Evolutionary conservation across 2,329 filamentous ascomycete genomes (phyloP), one percentile per base, ranked within the genome.

Genomic region (Orbilia blumenaviensis): DNA sequence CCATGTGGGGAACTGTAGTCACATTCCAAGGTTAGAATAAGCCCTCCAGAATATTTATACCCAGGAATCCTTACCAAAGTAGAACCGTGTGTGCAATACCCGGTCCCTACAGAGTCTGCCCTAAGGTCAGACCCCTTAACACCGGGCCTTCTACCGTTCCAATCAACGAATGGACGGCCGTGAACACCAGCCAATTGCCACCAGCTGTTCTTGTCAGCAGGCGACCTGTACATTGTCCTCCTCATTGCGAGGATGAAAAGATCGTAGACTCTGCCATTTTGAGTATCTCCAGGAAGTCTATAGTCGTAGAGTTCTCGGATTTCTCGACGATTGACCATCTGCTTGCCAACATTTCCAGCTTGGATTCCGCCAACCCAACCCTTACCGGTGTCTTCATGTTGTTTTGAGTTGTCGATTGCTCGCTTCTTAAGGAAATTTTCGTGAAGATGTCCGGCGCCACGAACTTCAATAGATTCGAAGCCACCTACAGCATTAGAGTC

Each of bases 1-100:
- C 93, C 93, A 96, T 44, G 89, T 87, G 36, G 90, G 88, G 81
- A 96, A 95, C 21, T 63, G 95, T 84, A 27, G 12, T 34, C n/a
- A n/a, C 1, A 60, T 5, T 36, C 21, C n/a, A n/a, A n/a, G n/a
- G n/a, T n/a, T n/a, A n/a, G n/a, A n/a, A n/a, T n/a, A n/a, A n/a
- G n/a, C n/a, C n/a, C n/a, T n/a, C n/a, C n/a, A n/a, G n/a, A n/a
- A n/a, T n/a, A n/a, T n/a, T n/a, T n/a, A n/a, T n/a, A n/a, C n/a
- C n/a, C n/a, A n/a, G n/a, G n/a, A n/a, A n/a, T n/a, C n/a, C 42
- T 41, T 34, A 72, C 67, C 58, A 73, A 38, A 12, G 71, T 76
- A 6, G 71, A 76, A 2, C 56, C 54, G 23, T 76, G 72, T 8
- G 56, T 64, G 46, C 72, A 76, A 9, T 76, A 76, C 9, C 71